Conservation (phyloP, 208 protist genomes). For the Leishmania gerbilli region DNA sequence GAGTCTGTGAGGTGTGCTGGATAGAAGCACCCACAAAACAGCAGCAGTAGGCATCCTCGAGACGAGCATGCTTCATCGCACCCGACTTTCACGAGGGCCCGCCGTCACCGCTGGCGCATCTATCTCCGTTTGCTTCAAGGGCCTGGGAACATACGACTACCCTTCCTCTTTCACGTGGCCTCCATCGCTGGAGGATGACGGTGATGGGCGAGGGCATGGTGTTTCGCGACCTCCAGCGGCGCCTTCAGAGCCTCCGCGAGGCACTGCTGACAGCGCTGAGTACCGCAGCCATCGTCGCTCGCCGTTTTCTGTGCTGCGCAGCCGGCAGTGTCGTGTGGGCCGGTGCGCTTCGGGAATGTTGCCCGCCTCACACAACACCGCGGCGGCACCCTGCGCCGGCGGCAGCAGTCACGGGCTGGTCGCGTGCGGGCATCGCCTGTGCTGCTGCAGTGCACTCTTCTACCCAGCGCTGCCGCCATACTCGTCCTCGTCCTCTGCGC, state of each 20-base stretch:
- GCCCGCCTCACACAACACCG: conserved; percentile 9
- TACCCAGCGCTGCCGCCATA: conserved; percentile 42
- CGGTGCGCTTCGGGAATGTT: conserved; percentile 48
- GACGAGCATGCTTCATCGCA: conserved; percentile 2
- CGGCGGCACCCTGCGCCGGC: not conserved
- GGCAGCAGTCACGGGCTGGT: not conserved
- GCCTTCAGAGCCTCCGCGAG: not conserved
- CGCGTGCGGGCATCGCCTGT: conserved; percentile 13
- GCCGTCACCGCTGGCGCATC: not conserved
- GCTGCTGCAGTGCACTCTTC: conserved; percentile 31
- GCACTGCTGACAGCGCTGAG: not conserved
- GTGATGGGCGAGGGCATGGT: conserved; percentile 7
- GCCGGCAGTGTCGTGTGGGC: conserved; percentile 35
- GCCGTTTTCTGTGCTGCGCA: conserved; percentile 64
- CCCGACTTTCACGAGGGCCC: not conserved
- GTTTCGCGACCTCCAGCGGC: conserved; percentile 48
- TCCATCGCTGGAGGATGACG: conserved; percentile 7
- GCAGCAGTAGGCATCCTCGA: not conserved
- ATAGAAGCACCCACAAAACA: not conserved
- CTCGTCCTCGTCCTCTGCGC: not conserved
- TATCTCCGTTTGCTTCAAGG: conserved; percentile 22
- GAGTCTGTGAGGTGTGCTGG: not conserved
- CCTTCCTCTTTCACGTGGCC: conserved; percentile 28
- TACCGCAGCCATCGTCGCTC: conserved; percentile 44
- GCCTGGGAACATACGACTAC: conserved; percentile 28